Evolutionary conservation across 2,329 filamentous ascomycete genomes (phyloP).

Genomic region (Esteya vermicola): DNA sequence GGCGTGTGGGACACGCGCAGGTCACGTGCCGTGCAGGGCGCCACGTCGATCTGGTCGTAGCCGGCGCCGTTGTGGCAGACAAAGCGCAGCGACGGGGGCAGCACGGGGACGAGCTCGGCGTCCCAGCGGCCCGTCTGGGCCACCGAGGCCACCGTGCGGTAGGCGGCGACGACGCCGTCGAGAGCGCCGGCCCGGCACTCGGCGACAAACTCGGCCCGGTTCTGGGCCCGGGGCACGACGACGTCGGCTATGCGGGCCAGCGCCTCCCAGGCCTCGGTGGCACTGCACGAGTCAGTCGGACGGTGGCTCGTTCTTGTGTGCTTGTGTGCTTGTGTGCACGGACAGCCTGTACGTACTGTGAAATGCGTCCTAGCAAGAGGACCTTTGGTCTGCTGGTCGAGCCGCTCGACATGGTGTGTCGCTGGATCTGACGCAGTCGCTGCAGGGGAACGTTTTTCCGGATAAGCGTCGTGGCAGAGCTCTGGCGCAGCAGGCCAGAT

Average conservation of each 20-base stretch:
- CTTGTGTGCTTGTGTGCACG: too few species aligned
- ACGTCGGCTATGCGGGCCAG: constrained; percentile 52
- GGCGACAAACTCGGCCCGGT: constrained; percentile 7
- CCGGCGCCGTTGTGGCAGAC: constrained; percentile 59
- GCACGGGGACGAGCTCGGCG: constrained; percentile 46
- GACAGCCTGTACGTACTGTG: too few species aligned
- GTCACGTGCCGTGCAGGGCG: constrained; percentile 51
- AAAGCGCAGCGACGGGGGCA: constrained; percentile 40
- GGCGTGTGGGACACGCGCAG: constrained; percentile 70
- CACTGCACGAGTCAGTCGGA: constrained; percentile 34
- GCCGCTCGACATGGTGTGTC: too few species aligned
- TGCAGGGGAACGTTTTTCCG: too few species aligned
- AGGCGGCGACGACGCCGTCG: constrained; percentile 8
- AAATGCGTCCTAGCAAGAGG: too few species aligned
- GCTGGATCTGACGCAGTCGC: too few species aligned
- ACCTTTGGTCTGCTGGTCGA: too few species aligned
- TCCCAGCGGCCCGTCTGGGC: constrained; percentile 56
- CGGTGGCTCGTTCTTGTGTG: too few species aligned
- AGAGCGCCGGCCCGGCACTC: constrained; percentile 9
- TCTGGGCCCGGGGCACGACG: constrained; percentile 21
- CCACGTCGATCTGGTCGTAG: constrained; percentile 69
- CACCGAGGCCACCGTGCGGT: constrained; percentile 54
- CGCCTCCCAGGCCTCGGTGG: constrained; percentile 48
- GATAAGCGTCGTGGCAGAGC: too few species aligned
- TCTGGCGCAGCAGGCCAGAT: too few species aligned